These are phyloP conservation scores for Tricholoma terreum DNA, from an alignment of 768 basidiomycete genomes.

Conservation along the genomic window DNA sequence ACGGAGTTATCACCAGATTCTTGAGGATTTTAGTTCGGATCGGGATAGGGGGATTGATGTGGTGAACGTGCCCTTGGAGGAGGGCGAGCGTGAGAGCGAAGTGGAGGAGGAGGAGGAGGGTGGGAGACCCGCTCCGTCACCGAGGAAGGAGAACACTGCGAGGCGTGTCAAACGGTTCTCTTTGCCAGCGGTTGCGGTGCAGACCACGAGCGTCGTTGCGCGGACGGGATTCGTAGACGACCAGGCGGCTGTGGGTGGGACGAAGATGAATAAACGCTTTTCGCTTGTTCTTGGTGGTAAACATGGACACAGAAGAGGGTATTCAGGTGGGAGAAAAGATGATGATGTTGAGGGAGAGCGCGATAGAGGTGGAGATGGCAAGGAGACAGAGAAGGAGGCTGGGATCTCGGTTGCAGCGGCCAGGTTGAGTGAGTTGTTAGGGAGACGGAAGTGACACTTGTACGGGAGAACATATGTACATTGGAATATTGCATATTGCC, in stretches of 20 bases:
- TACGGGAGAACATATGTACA: too few species aligned
- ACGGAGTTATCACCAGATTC: conserved; percentile 62
- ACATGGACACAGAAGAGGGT: conserved; percentile 8
- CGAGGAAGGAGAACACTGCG: conserved; percentile 56
- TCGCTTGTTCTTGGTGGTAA: conserved; percentile 56
- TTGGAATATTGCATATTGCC: too few species aligned
- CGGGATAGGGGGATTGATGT: conserved; percentile 9
- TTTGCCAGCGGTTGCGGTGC: conserved; percentile 49
- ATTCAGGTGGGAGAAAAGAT: conserved; percentile 1
- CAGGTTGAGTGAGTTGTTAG: conserved; percentile 53
- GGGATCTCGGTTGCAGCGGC: conserved; percentile 49
- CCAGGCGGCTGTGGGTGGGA: not conserved
- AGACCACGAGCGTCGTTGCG: conserved; percentile 68
- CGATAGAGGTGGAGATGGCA: conserved; percentile 10
- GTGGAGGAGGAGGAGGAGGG: conserved; percentile 3
- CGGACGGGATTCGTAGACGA: conserved; percentile 31
- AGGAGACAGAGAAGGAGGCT: conserved; percentile 21
- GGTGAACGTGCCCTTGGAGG: conserved; percentile 12
- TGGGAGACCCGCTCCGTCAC: conserved; percentile 18
- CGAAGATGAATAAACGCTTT: conserved; percentile 51
- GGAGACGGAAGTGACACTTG: conserved; percentile 24
- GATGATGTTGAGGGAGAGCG: conserved; percentile 26
- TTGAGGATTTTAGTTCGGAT: conserved; percentile 56
- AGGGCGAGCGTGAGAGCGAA: conserved; percentile 7
- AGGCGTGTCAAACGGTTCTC: conserved; percentile 69